Evolutionary conservation across 306 rosid genomes (phyloP).

Genomic region (Lagenaria siceraria): DNA sequence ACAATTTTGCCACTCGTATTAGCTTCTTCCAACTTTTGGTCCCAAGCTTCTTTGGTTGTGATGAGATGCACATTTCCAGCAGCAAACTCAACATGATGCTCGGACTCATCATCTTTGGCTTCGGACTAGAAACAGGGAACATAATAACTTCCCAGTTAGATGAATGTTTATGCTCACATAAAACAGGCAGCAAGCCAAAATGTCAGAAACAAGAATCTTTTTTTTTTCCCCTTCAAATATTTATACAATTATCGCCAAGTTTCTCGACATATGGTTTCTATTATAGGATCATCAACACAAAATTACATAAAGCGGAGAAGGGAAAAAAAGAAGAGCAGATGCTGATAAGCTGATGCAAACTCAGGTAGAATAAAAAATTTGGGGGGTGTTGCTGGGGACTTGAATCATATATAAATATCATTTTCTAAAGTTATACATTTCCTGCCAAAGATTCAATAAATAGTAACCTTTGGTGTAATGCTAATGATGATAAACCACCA

Average conservation of each 20-base stretch:
- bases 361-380: neutral
- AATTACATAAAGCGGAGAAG: neutral
- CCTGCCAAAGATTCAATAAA: neutral
- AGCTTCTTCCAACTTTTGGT: conserved; percentile 81
- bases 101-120: conserved; percentile 36
- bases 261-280: neutral
- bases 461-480: neutral
- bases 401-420: neutral
- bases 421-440: neutral
- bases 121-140: conserved; percentile 27
- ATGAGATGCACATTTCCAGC: conserved; percentile 64
- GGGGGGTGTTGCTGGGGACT: neutral
- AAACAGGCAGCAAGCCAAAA: neutral
- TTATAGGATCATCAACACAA: neutral
- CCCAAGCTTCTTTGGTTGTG: conserved; percentile 73
- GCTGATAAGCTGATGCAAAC: neutral
- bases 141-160: conserved; percentile 17
- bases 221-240: neutral
- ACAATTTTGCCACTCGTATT: conserved; percentile 63
- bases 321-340: neutral
- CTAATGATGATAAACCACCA: neutral
- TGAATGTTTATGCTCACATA: neutral
- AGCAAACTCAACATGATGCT: conserved; percentile 46
- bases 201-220: neutral
- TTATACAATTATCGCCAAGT: neutral